Evolutionary conservation across 2,329 filamentous ascomycete species (phyloP).

Genomic region (Diatrype stigma): DNA sequence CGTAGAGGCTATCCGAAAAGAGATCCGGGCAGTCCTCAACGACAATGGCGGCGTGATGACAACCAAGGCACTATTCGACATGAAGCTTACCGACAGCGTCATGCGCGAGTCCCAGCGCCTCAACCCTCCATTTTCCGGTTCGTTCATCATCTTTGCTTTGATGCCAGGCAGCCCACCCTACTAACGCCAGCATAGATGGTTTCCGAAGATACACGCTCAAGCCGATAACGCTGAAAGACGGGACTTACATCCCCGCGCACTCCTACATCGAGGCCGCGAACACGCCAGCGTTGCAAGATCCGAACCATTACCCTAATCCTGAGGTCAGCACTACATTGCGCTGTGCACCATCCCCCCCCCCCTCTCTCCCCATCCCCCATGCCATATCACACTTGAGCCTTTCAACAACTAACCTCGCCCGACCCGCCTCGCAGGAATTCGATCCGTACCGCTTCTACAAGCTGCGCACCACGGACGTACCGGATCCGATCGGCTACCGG

Average conservation of each 20-base stretch:
- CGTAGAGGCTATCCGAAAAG: background rate
- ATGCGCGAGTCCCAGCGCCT: background rate
- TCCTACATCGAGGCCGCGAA: slow-evolving; percentile 1
- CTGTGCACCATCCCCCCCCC: background rate
- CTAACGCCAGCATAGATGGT: background rate
- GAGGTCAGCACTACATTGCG: background rate
- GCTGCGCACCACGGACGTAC: background rate
- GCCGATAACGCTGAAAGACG: background rate
- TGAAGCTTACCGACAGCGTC: background rate
- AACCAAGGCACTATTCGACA: background rate
- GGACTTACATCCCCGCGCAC: background rate
- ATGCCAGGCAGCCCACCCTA: background rate
- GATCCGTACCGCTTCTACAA: background rate
- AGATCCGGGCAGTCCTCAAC: background rate
- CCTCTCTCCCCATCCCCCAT: background rate
- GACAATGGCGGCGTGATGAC: background rate
- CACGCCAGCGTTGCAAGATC: background rate
- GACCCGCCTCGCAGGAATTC: background rate
- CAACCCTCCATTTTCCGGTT: background rate
- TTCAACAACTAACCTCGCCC: background rate
- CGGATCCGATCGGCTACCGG: background rate
- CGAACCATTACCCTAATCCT: background rate
- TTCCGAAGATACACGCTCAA: background rate
- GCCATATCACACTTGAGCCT: background rate
- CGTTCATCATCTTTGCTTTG: background rate